These are phyloP conservation scores for Boeremia exigua DNA, from an alignment of 2,329 filamentous ascomycete species.

Conservation along the genomic window DNA sequence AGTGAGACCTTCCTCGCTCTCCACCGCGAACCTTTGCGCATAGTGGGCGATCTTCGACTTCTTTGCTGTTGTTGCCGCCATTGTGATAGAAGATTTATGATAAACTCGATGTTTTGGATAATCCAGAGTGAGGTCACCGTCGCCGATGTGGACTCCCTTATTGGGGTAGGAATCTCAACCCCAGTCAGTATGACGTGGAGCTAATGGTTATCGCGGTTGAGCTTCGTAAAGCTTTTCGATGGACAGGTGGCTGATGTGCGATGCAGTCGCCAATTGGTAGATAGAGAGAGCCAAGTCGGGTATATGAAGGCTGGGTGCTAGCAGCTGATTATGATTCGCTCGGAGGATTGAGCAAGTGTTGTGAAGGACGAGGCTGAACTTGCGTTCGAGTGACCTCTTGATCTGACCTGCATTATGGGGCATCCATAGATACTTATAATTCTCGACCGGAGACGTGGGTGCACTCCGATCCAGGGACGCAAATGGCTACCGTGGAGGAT, in stretches of 20 bases:
- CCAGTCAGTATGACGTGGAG: conserved; percentile 40
- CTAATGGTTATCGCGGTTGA: conserved; percentile 22
- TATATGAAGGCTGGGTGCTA: conserved; percentile 2
- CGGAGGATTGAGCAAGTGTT: no score
- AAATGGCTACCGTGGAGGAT: conserved; percentile 14
- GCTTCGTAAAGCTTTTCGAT: conserved; percentile 12
- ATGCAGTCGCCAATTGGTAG: conserved; percentile 16
- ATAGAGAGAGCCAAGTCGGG: not conserved
- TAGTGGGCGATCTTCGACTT: conserved; percentile 48
- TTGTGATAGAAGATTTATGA: conserved; percentile 29
- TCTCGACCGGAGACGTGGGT: conserved; percentile 2
- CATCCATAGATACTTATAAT: conserved; percentile 16
- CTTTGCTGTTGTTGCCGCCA: conserved; percentile 54
- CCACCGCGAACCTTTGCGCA: conserved; percentile 70
- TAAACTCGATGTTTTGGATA: conserved; percentile 22
- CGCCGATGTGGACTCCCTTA: conserved; percentile 32
- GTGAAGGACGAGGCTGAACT: conserved; percentile 11
- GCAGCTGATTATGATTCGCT: conserved; percentile 5
- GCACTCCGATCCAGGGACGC: conserved; percentile 8
- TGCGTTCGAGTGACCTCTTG: conserved; percentile 9
- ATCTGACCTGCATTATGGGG: conserved; percentile 8
- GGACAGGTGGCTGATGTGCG: conserved; percentile 26
- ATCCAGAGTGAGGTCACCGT: conserved; percentile 22
- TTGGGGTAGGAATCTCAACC: conserved; percentile 27
- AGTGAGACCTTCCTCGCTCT: conserved; percentile 77